Evolutionary conservation across 371 early-diverging fungal species (phyloP), one percentile per base, ranked within the genome.

Genomic region (Entomophthora muscae): DNA sequence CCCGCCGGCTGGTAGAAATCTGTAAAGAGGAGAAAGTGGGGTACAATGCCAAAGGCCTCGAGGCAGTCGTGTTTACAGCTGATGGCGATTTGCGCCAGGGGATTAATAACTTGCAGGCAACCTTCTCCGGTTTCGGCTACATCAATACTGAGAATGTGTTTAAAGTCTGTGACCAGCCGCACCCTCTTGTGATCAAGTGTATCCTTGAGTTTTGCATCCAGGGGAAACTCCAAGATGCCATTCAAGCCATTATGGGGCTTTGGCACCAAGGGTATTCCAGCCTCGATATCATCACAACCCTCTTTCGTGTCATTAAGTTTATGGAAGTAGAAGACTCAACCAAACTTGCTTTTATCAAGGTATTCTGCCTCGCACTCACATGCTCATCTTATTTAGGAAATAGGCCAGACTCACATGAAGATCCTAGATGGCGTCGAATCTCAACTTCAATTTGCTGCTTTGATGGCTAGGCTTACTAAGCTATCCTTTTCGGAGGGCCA

Each of bases 21-120:
- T 88, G 91, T 69, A 70, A 83, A 30, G 64, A 67, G 2, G 99
- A 99, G 72, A 81, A 84, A 17, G 88, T 91, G 71, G 71, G 81
- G 58, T 84, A 83, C 71, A 88, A 73, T 24, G 85, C 89, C 1
- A 92, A 89, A 63, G 97, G 95, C 12, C 70, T 97, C 12, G 89
- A 93, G 64, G 95, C 96, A 0, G 72, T 99, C 51, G 86, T 95
- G 13, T 95, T 97, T 68, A 88, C 92, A 21, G 84, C 95, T 5
- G 98, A 98, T 64, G 99, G 99, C 27, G 99, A 99, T 73, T 93
- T 99, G 92, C 86, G 99, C 42, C 97, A 98, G 76, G 98, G 93
- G 1, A 78, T 99, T 69, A 98, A 98, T 72, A 94, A 96, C 66
- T 77, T 99, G 63, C 99, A 99, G 72, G 82, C 93, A 2, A 90